A percentile compares a stretch with the other conserved stretches of the same genome.
Evolutionary conservation across 805 yeast species (phyloP).

Genomic region (Yarrowia bubula): DNA sequence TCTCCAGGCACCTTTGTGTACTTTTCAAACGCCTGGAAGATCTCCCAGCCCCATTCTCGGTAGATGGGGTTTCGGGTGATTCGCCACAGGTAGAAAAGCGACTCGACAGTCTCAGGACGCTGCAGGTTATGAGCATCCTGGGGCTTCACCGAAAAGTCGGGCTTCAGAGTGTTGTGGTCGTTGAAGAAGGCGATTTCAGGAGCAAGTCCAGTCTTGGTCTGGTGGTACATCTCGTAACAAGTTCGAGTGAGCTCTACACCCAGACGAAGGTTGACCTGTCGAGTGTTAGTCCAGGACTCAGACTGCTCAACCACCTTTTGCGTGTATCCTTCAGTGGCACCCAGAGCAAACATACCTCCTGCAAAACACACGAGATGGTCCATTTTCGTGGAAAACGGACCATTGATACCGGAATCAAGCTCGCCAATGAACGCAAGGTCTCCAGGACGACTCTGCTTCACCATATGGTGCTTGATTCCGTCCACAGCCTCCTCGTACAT

Average conservation of each 20-base stretch:
- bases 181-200: conserved; percentile 91
- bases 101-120: conserved; percentile 92
- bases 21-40: conserved; percentile 66
- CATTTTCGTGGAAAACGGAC: conserved; percentile 68
- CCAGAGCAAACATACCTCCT: conserved; percentile 84
- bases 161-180: conserved; percentile 46
- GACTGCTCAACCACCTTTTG: conserved; percentile 51
- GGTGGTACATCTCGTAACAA: conserved; percentile 81
- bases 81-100: conserved; percentile 74
- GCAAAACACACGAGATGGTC: conserved; percentile 90
- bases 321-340: conserved; percentile 77
- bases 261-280: conserved; percentile 61
- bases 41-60: conserved; percentile 86
- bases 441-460: conserved; percentile 59
- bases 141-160: conserved; percentile 68
- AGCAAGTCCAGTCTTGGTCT: conserved; percentile 70
- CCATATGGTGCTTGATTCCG: conserved; percentile 70
- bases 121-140: conserved; percentile 80
- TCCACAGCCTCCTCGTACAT: conserved; percentile 75
- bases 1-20: conserved; percentile 51
- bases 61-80: conserved; percentile 77
- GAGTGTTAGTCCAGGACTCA: conserved; percentile 53
- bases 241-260: conserved; percentile 75
- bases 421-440: conserved; percentile 74
- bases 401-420: conserved; percentile 63